Conservation (phyloP, 306 rosid species). For the Carpinus viminea region DNA sequence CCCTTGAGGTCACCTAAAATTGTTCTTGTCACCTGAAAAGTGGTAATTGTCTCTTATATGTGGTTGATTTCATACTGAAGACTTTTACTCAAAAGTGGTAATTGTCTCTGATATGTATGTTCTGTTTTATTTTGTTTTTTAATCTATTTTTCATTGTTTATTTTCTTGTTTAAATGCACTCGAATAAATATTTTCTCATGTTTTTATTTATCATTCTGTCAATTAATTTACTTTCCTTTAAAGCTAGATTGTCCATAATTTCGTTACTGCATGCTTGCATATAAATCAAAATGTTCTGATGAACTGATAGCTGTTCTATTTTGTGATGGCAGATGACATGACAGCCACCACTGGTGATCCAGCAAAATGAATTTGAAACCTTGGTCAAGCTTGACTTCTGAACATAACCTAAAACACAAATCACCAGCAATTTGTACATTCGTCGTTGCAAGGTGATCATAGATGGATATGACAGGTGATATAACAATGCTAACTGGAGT, state of each 20-base stretch:
- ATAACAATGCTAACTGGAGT: constrained; percentile 47
- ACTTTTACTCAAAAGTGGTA: too few relatives aligned
- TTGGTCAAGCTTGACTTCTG: constrained; percentile 28
- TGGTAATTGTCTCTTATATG: not conserved
- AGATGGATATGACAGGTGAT: constrained; percentile 51
- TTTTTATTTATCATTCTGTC: too few relatives aligned
- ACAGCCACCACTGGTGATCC: constrained; percentile 41
- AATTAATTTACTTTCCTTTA: too few relatives aligned
- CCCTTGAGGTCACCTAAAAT: not conserved
- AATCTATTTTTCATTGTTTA: too few relatives aligned
- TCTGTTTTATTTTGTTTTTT: too few relatives aligned
- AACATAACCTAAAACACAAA: constrained; percentile 32
- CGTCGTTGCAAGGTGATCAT: constrained; percentile 48
- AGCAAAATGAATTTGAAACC: constrained; percentile 36
- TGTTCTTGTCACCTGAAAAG: not conserved
- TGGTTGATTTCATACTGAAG: too few relatives aligned
- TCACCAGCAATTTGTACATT: constrained; percentile 62
- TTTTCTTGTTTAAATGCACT: too few relatives aligned
- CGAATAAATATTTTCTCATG: too few relatives aligned
- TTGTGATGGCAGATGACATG: constrained; percentile 42
- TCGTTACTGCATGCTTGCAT: not conserved
- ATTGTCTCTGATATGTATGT: not conserved
- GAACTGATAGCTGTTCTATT: constrained; percentile 26
- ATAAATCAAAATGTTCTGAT: constrained; percentile 5
- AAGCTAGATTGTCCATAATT: not conserved